phyloP scores from a whole-genome alignment of 2,329 filamentous ascomycete genomes.

The Tricladium varicosporioides region DNA sequence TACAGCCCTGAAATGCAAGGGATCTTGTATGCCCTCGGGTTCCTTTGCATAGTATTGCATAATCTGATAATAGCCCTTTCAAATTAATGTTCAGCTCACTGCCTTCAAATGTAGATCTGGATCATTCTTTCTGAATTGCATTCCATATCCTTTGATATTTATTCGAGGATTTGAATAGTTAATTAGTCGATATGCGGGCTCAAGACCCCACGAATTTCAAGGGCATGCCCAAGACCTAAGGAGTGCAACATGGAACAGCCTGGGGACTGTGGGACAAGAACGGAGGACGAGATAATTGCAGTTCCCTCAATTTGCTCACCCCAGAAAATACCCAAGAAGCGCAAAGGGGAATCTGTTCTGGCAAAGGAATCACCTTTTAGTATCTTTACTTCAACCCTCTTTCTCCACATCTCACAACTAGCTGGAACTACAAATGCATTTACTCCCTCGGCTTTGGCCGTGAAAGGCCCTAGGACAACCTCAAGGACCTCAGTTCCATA shows the following conservation, averaged over 20 bases:
- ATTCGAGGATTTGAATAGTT: too few species aligned
- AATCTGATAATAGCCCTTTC: too few species aligned
- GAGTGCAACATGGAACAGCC: constrained; percentile 41
- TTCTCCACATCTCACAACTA: background rate
- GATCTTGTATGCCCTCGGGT: too few species aligned
- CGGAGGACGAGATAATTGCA: constrained; percentile 45
- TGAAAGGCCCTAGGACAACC: constrained; percentile 13
- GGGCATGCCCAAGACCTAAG: constrained; percentile 39
- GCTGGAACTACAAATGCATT: constrained; percentile 18
- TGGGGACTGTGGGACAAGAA: constrained; percentile 46
- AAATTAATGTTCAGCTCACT: too few species aligned
- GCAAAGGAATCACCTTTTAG: constrained; percentile 36
- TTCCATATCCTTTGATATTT: too few species aligned
- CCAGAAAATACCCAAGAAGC: constrained; percentile 40
- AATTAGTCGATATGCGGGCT: constrained; percentile 17
- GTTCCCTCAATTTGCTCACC: constrained; percentile 45
- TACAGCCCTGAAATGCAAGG: too few species aligned
- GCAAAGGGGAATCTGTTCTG: constrained; percentile 40
- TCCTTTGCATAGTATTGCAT: too few species aligned
- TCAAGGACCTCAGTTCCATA: constrained; percentile 14
- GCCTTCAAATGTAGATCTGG: too few species aligned
- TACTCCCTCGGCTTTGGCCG: constrained; percentile 19
- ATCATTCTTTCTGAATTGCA: too few species aligned
- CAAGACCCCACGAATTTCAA: constrained; percentile 37
- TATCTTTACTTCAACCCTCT: background rate